These are phyloP conservation scores for Sporisorium exsertum DNA, from an alignment of 1,284 basidiomycete genomes.

Conservation along the genomic window DNA sequence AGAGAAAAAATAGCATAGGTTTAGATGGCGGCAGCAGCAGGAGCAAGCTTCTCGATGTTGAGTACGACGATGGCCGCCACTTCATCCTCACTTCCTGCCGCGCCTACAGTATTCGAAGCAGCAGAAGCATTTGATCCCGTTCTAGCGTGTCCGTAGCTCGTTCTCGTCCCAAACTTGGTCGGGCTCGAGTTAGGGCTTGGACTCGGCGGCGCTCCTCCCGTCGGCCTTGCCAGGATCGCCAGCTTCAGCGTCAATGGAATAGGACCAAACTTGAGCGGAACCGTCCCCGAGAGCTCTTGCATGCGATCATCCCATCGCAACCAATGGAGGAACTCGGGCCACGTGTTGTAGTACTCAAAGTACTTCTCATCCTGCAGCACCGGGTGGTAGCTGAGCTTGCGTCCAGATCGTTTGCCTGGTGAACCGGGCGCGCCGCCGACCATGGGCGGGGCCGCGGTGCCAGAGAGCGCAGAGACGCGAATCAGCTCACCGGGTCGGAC, in stretches of 20 bases:
- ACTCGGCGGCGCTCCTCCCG: constrained; percentile 23
- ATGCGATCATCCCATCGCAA: constrained; percentile 54
- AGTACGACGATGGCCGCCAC: constrained; percentile 46
- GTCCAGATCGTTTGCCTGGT: constrained; percentile 55
- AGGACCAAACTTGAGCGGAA: constrained; percentile 51
- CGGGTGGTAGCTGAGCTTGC: constrained; percentile 49
- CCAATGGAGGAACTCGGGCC: constrained; percentile 65
- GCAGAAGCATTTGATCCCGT: constrained; percentile 23
- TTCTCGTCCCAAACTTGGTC: constrained; percentile 19
- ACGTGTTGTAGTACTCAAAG: constrained; percentile 56
- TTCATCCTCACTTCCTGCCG: constrained; percentile 36
- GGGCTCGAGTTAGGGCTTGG: constrained; percentile 32
- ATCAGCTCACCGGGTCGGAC: constrained; percentile 45
- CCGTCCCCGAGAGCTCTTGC: constrained; percentile 60
- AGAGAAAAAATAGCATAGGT: constrained; percentile 8
- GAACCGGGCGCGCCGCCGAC: constrained; percentile 59
- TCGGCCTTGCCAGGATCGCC: constrained; percentile 37
- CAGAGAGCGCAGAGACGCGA: constrained; percentile 49
- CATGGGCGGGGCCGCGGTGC: constrained; percentile 51
- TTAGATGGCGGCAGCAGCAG: constrained; percentile 12
- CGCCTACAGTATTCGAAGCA: constrained; percentile 9
- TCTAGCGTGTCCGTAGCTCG: constrained; percentile 20
- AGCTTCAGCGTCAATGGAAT: constrained; percentile 40
- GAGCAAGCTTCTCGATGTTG: constrained; percentile 27
- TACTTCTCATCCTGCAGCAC: constrained; percentile 58